Base-by-base conservation (phyloP, 768 basidiomycete species). In the Tephrocybe rancida region DNA sequence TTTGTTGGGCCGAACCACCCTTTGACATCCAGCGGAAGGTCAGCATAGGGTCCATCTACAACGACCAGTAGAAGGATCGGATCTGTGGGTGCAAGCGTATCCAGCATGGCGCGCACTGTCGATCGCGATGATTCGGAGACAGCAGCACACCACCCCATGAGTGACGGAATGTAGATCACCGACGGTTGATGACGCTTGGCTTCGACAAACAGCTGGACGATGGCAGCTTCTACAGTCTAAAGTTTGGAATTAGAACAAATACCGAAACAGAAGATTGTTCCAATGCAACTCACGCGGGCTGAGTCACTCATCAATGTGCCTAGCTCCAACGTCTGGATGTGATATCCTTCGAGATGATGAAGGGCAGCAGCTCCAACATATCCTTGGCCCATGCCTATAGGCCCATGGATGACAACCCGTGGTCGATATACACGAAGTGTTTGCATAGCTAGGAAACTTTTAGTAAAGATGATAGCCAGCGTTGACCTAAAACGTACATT, bases 161-260 rank as follows among this genome's bases (percentile, higher is more conserved):
- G 81, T 1, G 92, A 90, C 0, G 96, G 96, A 26, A 99, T 92
- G 69, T 95, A 98, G 44, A 99, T 83, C 32, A 98, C 88, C 0
- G 94, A 95, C 0, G 97, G 97, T 61, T 96, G 95, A 66, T 97
- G 92, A 24, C 96, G 86, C 67, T 98, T 98, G 0, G 96, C 97
- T 68, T 99, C 97, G 19, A 95, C 81, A 64, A 99, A 98, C 16
- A 97, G 78, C 61, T 98, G 95, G 3, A 98, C 93, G 49, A 98
- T 86, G 2, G 92, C 88, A 1, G 97, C 92, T 71, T 99, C 97
- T 4, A 85, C 71, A 1, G 92, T 92, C 94, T 96, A 48, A 25
- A 30, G 25, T 41, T 14, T 29, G 13, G 30, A 48, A 8, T 35
- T 9, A 37, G 44, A 51, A 60, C 52, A n/a, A n/a, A 34, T 43